A percentile compares a stretch with the other conserved stretches of the same genome.
Evolutionary conservation across 164 flowering plant species (phyloP).

Genomic region (Platanus orientalis): DNA sequence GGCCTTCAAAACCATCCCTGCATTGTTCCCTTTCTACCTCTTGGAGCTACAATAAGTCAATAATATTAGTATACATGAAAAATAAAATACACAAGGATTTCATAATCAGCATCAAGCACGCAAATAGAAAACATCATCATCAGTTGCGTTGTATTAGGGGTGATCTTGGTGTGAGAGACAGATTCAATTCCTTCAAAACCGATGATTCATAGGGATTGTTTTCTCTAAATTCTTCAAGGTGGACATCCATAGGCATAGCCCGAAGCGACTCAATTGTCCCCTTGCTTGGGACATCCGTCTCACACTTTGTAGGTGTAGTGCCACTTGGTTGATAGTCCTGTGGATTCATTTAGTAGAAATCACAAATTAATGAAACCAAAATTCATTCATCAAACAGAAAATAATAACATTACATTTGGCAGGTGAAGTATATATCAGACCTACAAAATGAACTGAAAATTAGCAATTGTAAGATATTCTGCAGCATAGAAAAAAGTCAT

Average conservation of each 20-base stretch:
- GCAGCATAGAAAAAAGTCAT: no score
- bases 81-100: slow-evolving; percentile 14
- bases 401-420: no score
- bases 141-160: slow-evolving; percentile 67
- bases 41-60: slow-evolving; percentile 3
- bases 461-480: no score
- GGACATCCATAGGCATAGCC: slow-evolving; percentile 77
- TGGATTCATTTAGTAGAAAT: not conserved
- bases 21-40: not conserved
- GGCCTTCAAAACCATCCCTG: not conserved
- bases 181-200: slow-evolving; percentile 49
- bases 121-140: no score
- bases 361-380: not conserved
- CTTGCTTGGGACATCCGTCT: slow-evolving; percentile 69
- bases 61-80: slow-evolving; percentile 16
- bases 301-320: slow-evolving; percentile 61
- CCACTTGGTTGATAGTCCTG: slow-evolving; percentile 94
- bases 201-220: slow-evolving; percentile 59
- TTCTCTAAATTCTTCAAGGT: slow-evolving; percentile 75
- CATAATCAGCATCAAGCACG: no score
- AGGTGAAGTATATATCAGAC: no score
- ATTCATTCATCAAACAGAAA: not conserved
- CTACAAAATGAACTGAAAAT: no score
- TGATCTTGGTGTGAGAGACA: slow-evolving; percentile 67
- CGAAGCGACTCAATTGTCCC: slow-evolving; percentile 67